Percentiles rank a stretch among this genome's conserved stretches.
Evolutionary conservation across 495 filamentous ascomycete genomes (phyloP).

Genomic region (Jackrogersella minutella): DNA sequence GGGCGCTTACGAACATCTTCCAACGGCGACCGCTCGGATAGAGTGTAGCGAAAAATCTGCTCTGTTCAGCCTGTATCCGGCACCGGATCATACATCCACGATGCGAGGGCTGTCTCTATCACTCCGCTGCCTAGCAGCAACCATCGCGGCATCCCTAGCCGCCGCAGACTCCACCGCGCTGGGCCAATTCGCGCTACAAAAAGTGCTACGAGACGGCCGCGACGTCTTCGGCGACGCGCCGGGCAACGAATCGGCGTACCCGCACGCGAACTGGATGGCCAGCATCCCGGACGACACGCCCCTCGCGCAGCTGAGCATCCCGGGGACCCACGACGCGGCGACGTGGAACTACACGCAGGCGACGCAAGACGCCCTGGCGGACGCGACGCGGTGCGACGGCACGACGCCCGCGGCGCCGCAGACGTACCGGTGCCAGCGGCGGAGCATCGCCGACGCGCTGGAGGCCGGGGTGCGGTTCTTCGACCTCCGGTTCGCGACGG

Average conservation of each 20-base stretch:
- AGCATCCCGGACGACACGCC: constrained; percentile 50
- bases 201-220: constrained; percentile 56
- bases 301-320: constrained; percentile 60
- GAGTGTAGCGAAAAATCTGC: no score
- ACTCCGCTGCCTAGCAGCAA: neutral
- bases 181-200: constrained; percentile 62
- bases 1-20: no score
- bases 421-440: constrained; percentile 55
- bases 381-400: constrained; percentile 52
- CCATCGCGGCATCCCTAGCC: neutral
- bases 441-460: constrained; percentile 49
- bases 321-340: constrained; percentile 62
- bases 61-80: no score
- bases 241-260: neutral
- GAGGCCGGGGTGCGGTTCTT: constrained; percentile 60
- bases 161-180: constrained; percentile 32
- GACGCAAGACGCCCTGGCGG: constrained; percentile 50
- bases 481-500: constrained; percentile 59
- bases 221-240: constrained; percentile 58
- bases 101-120: neutral
- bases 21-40: neutral
- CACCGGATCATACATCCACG: no score
- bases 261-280: constrained; percentile 59
- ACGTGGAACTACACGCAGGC: constrained; percentile 63
- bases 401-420: constrained; percentile 41